Conservation (phyloP, 108 stramenopile genomes). For the Cyclotella choctawhatcheeana region DNA sequence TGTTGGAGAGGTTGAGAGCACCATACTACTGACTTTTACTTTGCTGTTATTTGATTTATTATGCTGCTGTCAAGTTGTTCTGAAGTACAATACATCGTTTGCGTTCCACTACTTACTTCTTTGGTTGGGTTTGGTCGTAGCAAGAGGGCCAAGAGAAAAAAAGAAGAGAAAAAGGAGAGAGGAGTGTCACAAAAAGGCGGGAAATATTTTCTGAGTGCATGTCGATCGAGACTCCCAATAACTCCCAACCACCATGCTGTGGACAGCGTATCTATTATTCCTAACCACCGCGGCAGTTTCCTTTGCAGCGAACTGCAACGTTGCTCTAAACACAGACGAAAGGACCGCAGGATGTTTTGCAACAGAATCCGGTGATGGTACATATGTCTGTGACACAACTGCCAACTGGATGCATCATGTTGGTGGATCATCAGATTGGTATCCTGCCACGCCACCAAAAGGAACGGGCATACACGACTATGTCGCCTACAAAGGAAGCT, state of each 20-base stretch:
- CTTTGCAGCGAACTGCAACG: not conserved
- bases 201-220: no score
- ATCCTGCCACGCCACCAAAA: not conserved
- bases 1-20: not conserved
- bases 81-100: no score
- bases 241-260: no score
- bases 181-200: no score
- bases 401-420: conserved; percentile 7
- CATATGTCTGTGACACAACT: conserved; percentile 8
- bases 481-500: not conserved
- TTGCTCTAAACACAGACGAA: not conserved
- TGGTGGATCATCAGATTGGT: conserved; percentile 12
- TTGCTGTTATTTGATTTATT: not conserved
- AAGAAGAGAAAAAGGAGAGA: no score
- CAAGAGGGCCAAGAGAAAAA: no score
- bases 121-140: no score
- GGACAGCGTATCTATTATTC: no score
- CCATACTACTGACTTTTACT: not conserved
- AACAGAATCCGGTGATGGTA: not conserved
- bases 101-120: no score
- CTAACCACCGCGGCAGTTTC: not conserved
- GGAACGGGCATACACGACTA: conserved; percentile 5
- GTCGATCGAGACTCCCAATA: no score
- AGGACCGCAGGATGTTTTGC: conserved; percentile 2
- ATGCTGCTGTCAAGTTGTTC: no score